phyloP scores from a whole-genome alignment of 176 grass and related monocot genomes.

The Tillandsia fasciculata region DNA sequence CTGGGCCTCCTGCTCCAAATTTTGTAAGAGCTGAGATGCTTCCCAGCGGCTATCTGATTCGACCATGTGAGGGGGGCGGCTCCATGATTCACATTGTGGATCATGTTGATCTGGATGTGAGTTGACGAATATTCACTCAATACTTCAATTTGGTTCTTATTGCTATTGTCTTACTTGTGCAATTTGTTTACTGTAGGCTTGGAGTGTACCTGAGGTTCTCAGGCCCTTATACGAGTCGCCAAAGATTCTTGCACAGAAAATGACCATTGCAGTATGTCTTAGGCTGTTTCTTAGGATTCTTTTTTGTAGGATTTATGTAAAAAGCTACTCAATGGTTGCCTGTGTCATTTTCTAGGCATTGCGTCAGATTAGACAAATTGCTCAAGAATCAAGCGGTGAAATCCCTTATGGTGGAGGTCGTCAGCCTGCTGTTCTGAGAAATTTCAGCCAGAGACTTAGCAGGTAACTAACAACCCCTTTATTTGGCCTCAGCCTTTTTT shows the following conservation, averaged over 20 bases:
- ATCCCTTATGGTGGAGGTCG: slow-evolving; percentile 60
- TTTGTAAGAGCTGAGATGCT: slow-evolving; percentile 93
- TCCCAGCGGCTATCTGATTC: slow-evolving; percentile 90
- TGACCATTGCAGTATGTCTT: slow-evolving; percentile 68
- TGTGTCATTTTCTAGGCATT: slow-evolving; percentile 36
- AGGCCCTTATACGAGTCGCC: slow-evolving; percentile 86
- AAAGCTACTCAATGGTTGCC: too few species aligned
- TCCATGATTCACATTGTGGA: slow-evolving; percentile 99
- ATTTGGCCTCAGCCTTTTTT: not conserved
- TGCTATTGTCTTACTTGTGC: not conserved
- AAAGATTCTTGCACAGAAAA: slow-evolving; percentile 86
- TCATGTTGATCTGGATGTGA: slow-evolving; percentile 94
- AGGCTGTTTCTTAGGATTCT: slow-evolving; percentile 5
- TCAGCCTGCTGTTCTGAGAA: slow-evolving; percentile 71
- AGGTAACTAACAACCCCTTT: slow-evolving; percentile 31
- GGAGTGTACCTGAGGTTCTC: slow-evolving; percentile 86
- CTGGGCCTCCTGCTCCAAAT: slow-evolving; percentile 54
- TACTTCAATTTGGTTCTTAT: not conserved
- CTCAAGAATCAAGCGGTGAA: slow-evolving; percentile 82
- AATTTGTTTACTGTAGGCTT: slow-evolving; percentile 35
- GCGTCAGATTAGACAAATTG: slow-evolving; percentile 76
- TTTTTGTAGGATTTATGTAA: not conserved
- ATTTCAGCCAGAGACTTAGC: slow-evolving; percentile 85
- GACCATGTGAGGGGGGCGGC: slow-evolving; percentile 90
- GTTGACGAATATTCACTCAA: too few species aligned